Base-by-base conservation (phyloP, 1,284 basidiomycete genomes). In the Leccinum colubrinum region DNA sequence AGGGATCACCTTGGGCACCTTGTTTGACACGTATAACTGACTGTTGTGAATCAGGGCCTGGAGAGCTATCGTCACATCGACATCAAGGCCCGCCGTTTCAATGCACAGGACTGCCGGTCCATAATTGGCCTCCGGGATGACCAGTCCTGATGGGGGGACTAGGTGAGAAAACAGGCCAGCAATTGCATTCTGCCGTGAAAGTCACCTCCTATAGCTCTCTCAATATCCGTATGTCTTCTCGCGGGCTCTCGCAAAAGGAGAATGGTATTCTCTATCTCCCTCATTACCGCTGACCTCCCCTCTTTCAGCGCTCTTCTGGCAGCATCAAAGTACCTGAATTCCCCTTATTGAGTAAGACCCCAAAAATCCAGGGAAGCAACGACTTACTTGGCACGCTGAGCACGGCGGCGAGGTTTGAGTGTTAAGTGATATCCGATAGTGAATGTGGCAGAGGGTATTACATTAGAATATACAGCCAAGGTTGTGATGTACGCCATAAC, bases 11-110 rank as follows among this genome's bases (percentile, higher is more conserved):
- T 88, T 88, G 61, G 83, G 77, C 66, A 89, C 79, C 55, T 87
- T 88, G 55, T 86, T 86, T 15, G 94, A 88, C 64, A 97, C 88
- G 70, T 88, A 85, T 55, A 97, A 73, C 72, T 93, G 91, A 55
- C 89, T 88, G 65, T 89, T 83, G 65, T 85, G 83, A 53, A 96
- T 91, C 15, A 97, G 80, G 25, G 92, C 87, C 78, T 96, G 94
- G 30, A 97, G 71, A 3, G 95, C 85, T 35, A 91, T 79, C 17
- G 87, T 90, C 41, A 95, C 92, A 74, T 95, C 87, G 65, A 93
- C 82, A 53, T 81, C 77, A 30, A 90, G 78, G 58, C 83, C 84
- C 60, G 78, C 74, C 4, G 79, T 77, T 62, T 79, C 80, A 57
- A 81, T 80, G 65, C 84, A 81, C 55, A 79, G 54, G 56, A 25